Evolutionary conservation across 1,139 yeast species (phyloP), one percentile per base, ranked within the genome.

Genomic region (Saccharomyces hybrid): DNA sequence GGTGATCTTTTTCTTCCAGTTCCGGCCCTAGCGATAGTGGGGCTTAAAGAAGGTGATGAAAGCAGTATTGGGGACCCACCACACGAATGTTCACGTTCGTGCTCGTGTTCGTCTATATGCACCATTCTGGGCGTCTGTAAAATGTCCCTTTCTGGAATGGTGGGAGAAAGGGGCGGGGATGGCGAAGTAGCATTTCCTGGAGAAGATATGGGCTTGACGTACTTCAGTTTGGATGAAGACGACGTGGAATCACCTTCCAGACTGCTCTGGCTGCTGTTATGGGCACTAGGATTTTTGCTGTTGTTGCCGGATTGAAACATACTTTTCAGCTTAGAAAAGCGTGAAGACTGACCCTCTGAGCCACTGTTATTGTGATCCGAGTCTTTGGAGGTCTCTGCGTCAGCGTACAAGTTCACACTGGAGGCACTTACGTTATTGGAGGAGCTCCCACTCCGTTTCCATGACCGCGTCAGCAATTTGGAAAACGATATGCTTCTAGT

Each of bases 401-500:
- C 47, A 11, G 41, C 14, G 20, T 27, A n/a, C 47, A 50, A 9
- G 25, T 13, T 30, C 31, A 27, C 20, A 47, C 23, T 31, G 5
- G 32, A 46, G 9, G 25, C 50, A 44, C n/a, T 53, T 50, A 9
- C 48, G 25, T 13, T 49, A 23, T 53, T 52, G 27, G 44, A 34
- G 4, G 48, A 41, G 23, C 46, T 50, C 5, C 38, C 48, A 44
- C 54, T 59, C n/a, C 63, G 54, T 52, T 63, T 61, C 56, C 67
- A 61, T 1, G 70, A 60, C 30, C 64, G 57, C 3, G 69, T 62
- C 41, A 68, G 51, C 34, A 67, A 49, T 51, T 64, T 67, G 0
- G 70, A 62, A 46, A 68, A 62, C 9, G 71, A 68, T 9, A 64
- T 60, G 31, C 67, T 67, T 52, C 70, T 60, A 31, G 59, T 59